Evolutionary conservation across 805 yeast species (phyloP).

Genomic region (Ogataea ganodermae): DNA sequence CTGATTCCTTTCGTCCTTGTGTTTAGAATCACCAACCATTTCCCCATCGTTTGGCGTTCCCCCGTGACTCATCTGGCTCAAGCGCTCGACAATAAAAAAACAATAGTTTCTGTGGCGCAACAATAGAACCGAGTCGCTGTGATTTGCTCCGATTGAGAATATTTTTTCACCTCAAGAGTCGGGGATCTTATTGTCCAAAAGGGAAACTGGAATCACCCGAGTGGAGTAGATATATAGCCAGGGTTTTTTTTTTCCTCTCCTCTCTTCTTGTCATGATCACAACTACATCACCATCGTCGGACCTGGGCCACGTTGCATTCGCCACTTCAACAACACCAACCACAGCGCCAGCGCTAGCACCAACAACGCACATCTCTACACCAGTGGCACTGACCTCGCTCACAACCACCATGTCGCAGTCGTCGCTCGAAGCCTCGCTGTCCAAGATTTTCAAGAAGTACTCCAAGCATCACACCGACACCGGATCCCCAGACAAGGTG

Average conservation of each 20-base stretch:
- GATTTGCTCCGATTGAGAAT: conserved; percentile 1
- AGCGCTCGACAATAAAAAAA: neutral
- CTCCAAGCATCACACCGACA: conserved; percentile 39
- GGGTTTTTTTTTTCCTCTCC: neutral
- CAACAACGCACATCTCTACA: neutral
- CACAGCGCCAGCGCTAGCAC: neutral
- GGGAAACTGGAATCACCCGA: conserved; percentile 4
- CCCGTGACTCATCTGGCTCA: conserved; percentile 5
- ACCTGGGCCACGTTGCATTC: conserved; percentile 2
- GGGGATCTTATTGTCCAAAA: conserved; percentile 5
- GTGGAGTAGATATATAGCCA: conserved; percentile 4
- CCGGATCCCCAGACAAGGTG: conserved; percentile 32
- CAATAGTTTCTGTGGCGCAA: neutral
- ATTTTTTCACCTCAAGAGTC: conserved; percentile 3
- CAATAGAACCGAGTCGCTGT: neutral
- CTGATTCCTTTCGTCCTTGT: neutral
- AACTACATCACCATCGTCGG: conserved; percentile 14
- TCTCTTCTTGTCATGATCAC: conserved; percentile 9
- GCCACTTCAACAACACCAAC: neutral
- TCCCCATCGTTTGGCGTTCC: conserved; percentile 1
- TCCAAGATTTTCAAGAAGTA: conserved; percentile 45
- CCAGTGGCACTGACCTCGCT: neutral
- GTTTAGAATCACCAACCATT: neutral
- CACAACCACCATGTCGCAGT: conserved; percentile 15
- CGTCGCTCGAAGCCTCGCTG: conserved; percentile 22